phyloP scores from a whole-genome alignment of 169 alveolate species.

The Ophryocystis elektroscirrha region DNA sequence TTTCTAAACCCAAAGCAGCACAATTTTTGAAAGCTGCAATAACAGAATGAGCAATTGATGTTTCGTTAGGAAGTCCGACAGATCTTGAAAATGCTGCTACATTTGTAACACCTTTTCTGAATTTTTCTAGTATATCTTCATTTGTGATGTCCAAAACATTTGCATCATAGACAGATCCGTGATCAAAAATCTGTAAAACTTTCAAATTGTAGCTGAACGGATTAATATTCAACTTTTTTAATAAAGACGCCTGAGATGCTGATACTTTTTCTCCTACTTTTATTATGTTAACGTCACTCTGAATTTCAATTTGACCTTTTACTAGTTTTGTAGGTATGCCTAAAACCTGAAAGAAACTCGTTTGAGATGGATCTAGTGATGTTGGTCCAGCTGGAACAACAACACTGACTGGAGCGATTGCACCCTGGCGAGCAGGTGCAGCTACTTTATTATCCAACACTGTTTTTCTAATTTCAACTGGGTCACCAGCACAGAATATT shows the following conservation, averaged over 20 bases:
- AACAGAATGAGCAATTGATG: slow-evolving; percentile 77
- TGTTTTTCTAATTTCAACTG: slow-evolving; percentile 43
- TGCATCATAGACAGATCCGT: slow-evolving; percentile 75
- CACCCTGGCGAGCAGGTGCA: slow-evolving; percentile 94
- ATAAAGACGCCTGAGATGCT: slow-evolving; percentile 80
- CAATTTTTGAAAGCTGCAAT: slow-evolving; percentile 81
- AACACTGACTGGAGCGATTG: slow-evolving; percentile 82
- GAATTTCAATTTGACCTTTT: slow-evolving; percentile 90
- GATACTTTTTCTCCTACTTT: slow-evolving; percentile 78
- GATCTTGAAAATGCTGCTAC: slow-evolving; percentile 76
- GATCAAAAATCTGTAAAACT: slow-evolving; percentile 70
- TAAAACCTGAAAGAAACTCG: slow-evolving; percentile 93
- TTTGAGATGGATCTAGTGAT: slow-evolving; percentile 96
- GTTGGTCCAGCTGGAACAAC: slow-evolving; percentile 97
- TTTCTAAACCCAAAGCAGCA: slow-evolving; percentile 73
- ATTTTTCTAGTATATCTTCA: slow-evolving; percentile 56
- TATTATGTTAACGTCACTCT: slow-evolving; percentile 70
- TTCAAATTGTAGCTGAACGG: slow-evolving; percentile 89
- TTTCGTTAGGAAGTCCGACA: slow-evolving; percentile 70
- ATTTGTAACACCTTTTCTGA: slow-evolving; percentile 56
- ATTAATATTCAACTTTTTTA: slow-evolving; percentile 77
- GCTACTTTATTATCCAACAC: slow-evolving; percentile 71
- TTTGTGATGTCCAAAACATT: slow-evolving; percentile 75
- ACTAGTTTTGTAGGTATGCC: slow-evolving; percentile 92
- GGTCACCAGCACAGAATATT: slow-evolving; percentile 79